phyloP scores from a whole-genome alignment of 164 flowering plant species.

The Aristolochia californica region DNA sequence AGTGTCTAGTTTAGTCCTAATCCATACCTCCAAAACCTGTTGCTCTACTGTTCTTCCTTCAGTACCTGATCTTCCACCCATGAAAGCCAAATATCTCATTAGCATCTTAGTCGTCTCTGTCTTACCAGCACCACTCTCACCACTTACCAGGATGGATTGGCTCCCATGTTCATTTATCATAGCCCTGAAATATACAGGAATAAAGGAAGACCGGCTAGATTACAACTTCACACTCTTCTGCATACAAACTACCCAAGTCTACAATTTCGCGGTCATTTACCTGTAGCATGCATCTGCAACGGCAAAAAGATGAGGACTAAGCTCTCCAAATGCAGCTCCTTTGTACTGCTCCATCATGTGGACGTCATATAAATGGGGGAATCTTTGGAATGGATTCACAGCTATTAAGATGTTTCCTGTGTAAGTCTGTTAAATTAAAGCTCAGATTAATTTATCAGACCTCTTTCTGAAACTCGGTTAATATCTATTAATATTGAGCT shows the following conservation, averaged over 20 bases:
- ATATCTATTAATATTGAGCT: not conserved
- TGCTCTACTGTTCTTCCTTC: constrained; percentile 86
- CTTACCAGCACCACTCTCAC: constrained; percentile 89
- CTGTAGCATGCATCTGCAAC: constrained; percentile 74
- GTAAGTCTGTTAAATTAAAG: constrained; percentile 53
- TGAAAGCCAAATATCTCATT: constrained; percentile 82
- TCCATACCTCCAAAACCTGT: constrained; percentile 70
- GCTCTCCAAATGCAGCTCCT: constrained; percentile 77
- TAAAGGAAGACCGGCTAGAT: not conserved
- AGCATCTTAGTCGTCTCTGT: constrained; percentile 88
- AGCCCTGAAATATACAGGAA: constrained; percentile 30
- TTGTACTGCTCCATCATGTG: constrained; percentile 90
- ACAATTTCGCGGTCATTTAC: constrained; percentile 14
- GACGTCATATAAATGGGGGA: constrained; percentile 69
- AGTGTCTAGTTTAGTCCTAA: too few relatives aligned
- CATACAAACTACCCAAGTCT: too few relatives aligned
- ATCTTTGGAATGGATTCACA: constrained; percentile 69
- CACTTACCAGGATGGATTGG: constrained; percentile 79
- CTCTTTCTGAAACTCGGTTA: not conserved
- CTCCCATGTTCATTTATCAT: constrained; percentile 60
- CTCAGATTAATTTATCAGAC: constrained; percentile 4
- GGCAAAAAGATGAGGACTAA: constrained; percentile 79
- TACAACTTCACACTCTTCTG: not conserved
- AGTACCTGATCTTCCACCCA: constrained; percentile 70
- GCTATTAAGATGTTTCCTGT: constrained; percentile 84